Conservation (phyloP, 208 protist species). For the Histomonas meleagridis region DNA sequence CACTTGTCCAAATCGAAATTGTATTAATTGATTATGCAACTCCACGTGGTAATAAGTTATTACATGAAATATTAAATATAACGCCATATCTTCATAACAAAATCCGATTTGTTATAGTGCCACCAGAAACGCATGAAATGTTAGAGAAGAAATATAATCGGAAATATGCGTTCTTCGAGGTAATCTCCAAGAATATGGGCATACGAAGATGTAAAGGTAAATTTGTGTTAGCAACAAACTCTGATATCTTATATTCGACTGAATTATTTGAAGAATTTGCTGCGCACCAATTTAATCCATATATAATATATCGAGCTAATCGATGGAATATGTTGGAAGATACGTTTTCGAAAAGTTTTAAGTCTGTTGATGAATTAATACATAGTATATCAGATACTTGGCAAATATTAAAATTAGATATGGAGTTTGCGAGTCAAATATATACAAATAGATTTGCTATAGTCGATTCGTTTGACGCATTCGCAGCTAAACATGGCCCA, state of each 20-base stretch:
- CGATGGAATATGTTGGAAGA: not conserved
- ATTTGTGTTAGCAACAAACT: not conserved
- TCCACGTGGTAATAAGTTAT: not conserved
- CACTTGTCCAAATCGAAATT: not conserved
- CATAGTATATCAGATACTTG: not conserved
- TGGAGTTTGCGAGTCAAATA: not conserved
- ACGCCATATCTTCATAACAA: not conserved
- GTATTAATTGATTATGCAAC: slow-evolving; percentile 27
- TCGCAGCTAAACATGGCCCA: not conserved
- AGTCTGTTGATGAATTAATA: not conserved
- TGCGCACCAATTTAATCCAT: not conserved
- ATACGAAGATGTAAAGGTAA: not conserved
- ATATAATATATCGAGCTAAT: not conserved
- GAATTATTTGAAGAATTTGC: not conserved
- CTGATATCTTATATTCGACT: not conserved
- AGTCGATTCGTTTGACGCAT: not conserved
- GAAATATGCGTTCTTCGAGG: not conserved
- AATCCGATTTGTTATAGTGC: not conserved
- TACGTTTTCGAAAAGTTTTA: not conserved
- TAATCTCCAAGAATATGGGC: not conserved
- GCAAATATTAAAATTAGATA: not conserved
- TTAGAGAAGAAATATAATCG: not conserved
- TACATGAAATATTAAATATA: not conserved
- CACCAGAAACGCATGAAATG: not conserved
- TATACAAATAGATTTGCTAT: too few relatives aligned